Evolutionary conservation across 306 rosid species (phyloP).

Genomic region (Dalbergia cochinchinensis): DNA sequence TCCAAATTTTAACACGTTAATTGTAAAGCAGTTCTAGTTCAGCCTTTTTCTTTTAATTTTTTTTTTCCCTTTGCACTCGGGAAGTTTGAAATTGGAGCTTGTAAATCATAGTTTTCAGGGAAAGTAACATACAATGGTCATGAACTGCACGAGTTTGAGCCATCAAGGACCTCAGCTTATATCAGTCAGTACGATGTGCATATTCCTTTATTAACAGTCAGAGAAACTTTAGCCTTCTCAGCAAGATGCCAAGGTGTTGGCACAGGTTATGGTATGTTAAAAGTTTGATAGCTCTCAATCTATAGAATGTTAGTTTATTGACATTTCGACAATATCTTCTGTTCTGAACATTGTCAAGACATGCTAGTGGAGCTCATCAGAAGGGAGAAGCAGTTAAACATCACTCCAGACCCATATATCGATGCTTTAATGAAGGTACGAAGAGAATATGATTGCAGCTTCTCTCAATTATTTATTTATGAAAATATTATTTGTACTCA

Average conservation of each 20-base stretch:
- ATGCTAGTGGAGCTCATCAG: slow-evolving; percentile 45
- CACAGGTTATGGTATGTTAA: slow-evolving; percentile 40
- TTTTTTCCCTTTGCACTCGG: neutral
- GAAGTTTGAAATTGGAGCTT: neutral
- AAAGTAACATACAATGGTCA: slow-evolving; percentile 34
- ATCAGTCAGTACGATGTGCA: slow-evolving; percentile 40
- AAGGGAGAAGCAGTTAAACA: slow-evolving; percentile 45
- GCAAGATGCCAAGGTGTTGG: slow-evolving; percentile 52
- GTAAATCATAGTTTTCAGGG: too few relatives aligned
- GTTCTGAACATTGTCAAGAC: slow-evolving; percentile 10
- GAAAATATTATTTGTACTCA: too few relatives aligned
- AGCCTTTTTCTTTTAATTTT: too few relatives aligned
- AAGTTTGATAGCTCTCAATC: slow-evolving; percentile 23
- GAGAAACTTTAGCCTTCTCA: slow-evolving; percentile 52
- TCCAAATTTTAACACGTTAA: neutral
- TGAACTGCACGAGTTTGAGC: slow-evolving; percentile 46
- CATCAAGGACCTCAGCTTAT: slow-evolving; percentile 39
- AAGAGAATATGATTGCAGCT: neutral
- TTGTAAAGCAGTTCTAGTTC: too few relatives aligned
- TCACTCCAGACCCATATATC: slow-evolving; percentile 46
- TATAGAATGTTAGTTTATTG: neutral
- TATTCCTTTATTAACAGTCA: slow-evolving; percentile 42
- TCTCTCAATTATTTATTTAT: too few relatives aligned
- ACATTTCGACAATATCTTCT: neutral
- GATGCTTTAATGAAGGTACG: slow-evolving; percentile 50